Percentiles rank a stretch among this genome's conserved stretches.
Evolutionary conservation across 108 stramenopile species (phyloP).

Genomic region (Bacterosira constricta): DNA sequence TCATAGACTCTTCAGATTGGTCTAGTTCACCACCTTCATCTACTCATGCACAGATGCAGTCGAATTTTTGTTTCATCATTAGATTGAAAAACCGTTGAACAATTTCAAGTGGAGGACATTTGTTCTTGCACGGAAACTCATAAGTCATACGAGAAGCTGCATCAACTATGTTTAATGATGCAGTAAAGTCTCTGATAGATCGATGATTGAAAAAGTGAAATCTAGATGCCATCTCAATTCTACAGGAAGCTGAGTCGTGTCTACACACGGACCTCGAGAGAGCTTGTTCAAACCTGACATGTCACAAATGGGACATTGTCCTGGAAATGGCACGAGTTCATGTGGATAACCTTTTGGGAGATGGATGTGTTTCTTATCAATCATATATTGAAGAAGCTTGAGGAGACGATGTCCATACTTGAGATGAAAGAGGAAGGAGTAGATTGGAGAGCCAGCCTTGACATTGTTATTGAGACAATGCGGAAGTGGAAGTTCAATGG

Average conservation of each 20-base stretch:
- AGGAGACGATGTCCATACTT: background rate
- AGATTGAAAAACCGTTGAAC: too few species aligned
- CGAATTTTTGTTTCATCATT: too few species aligned
- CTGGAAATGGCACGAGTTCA: background rate
- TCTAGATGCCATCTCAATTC: background rate
- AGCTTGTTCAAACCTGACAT: background rate
- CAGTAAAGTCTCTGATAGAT: background rate
- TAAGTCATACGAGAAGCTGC: background rate
- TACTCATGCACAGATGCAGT: too few species aligned
- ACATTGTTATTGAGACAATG: too few species aligned
- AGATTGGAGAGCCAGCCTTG: too few species aligned
- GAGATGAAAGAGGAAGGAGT: too few species aligned
- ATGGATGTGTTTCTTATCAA: background rate
- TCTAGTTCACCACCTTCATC: conserved; percentile 1
- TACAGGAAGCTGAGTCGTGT: background rate
- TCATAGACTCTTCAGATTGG: background rate
- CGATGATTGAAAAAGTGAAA: background rate
- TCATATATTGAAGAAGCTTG: background rate
- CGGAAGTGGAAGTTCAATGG: too few species aligned
- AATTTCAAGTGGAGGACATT: too few species aligned
- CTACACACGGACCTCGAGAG: background rate
- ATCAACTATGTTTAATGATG: background rate
- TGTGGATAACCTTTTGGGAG: background rate
- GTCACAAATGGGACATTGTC: conserved; percentile 1
- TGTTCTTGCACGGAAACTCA: too few species aligned